A percentile compares a stretch with the other conserved stretches of the same genome.
These are phyloP conservation scores for Begonia fuchsioides DNA, from an alignment of 306 rosid species.

Conservation along the genomic window DNA sequence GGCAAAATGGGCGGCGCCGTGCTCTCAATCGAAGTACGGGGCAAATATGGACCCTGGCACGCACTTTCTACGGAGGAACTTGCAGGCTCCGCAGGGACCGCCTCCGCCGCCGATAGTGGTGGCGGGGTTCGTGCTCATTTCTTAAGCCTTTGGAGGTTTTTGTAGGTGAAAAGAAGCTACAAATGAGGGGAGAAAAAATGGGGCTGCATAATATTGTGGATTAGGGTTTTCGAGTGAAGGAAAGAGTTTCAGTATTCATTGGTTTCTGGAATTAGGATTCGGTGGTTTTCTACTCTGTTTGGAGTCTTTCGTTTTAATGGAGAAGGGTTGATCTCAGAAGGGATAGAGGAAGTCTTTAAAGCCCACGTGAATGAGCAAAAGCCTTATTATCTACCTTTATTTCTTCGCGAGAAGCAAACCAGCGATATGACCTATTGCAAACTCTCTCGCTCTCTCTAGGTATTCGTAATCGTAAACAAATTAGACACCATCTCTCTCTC, in stretches of 20 bases:
- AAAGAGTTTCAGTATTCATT: neutral
- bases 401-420: conserved; percentile 97
- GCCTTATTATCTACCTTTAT: conserved; percentile 53
- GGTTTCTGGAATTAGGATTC: conserved; percentile 18
- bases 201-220: neutral
- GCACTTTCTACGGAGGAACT: conserved; percentile 77
- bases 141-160: neutral
- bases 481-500: too few species aligned
- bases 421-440: conserved; percentile 36
- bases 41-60: conserved; percentile 71
- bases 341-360: conserved; percentile 64
- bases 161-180: neutral
- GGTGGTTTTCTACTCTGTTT: conserved; percentile 22
- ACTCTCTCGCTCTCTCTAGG: conserved; percentile 12
- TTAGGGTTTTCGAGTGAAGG: conserved; percentile 5
- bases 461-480: too few species aligned
- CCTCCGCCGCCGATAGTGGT: conserved; percentile 18
- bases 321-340: conserved; percentile 4
- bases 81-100: conserved; percentile 93
- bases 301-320: conserved; percentile 13
- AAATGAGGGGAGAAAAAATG: neutral
- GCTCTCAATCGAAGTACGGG: conserved; percentile 86
- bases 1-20: conserved; percentile 78
- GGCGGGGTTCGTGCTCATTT: conserved; percentile 47
- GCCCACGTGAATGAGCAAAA: conserved; percentile 83